These are phyloP conservation scores for Coemansia sp. DNA, from an alignment of 192 early-diverging fungal genomes.

Conservation along the genomic window DNA sequence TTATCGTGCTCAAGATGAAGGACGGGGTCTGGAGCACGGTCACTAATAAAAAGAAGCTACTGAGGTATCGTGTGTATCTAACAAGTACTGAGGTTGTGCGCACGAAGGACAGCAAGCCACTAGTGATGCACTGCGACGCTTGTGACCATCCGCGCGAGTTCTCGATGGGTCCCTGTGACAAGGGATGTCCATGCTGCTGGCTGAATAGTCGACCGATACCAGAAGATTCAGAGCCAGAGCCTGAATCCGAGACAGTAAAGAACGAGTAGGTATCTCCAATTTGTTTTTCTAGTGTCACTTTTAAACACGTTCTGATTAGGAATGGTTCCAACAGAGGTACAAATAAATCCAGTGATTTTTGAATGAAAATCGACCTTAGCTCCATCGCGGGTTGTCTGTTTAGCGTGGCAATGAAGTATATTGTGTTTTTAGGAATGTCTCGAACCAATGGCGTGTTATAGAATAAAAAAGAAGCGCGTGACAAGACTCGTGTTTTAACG, in stretches of 20 bases:
- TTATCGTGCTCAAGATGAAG: background rate
- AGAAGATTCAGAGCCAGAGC: background rate
- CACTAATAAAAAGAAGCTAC: background rate
- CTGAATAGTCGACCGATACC: background rate
- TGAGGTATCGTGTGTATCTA: background rate
- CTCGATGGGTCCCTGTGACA: background rate
- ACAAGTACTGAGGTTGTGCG: background rate
- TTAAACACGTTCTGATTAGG: no score
- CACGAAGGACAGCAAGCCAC: background rate
- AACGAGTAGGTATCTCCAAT: no score
- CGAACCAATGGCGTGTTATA: no score
- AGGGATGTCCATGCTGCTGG: background rate
- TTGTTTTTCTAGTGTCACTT: no score
- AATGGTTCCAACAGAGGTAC: no score
- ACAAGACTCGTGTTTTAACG: no score
- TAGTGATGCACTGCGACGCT: background rate
- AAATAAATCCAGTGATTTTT: no score
- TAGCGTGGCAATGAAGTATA: no score
- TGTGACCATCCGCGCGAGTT: background rate
- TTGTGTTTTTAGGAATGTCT: no score
- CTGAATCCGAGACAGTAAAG: background rate
- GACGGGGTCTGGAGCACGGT: background rate
- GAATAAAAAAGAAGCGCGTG: no score
- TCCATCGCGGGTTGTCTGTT: no score
- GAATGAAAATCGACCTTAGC: no score